Evolutionary conservation across 179 eudicot species (phyloP).

Genomic region (Pouteria campechiana): DNA sequence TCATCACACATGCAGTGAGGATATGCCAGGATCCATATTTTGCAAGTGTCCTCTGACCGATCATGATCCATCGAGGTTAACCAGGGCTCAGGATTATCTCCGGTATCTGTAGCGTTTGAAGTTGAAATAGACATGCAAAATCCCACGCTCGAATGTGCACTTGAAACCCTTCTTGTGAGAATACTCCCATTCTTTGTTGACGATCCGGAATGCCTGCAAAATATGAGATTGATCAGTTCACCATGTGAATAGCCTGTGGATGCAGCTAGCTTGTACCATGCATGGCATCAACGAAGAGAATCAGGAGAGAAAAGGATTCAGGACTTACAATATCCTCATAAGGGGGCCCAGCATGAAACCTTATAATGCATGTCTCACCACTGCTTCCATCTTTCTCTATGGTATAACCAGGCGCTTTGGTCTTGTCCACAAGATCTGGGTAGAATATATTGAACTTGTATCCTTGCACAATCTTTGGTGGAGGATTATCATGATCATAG

Average conservation of each 20-base stretch:
- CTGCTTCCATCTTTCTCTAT: slow-evolving; percentile 92
- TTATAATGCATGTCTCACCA: slow-evolving; percentile 74
- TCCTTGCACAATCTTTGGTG: slow-evolving; percentile 92
- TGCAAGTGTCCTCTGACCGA: too few species aligned
- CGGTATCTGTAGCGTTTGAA: slow-evolving; percentile 77
- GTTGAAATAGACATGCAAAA: slow-evolving; percentile 81
- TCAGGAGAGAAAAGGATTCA: not conserved
- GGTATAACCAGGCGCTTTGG: slow-evolving; percentile 57
- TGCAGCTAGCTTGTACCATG: too few species aligned
- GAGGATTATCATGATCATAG: slow-evolving; percentile 92
- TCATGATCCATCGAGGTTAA: too few species aligned
- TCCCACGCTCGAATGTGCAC: slow-evolving; percentile 88
- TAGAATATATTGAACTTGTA: slow-evolving; percentile 94
- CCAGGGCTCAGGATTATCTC: too few species aligned
- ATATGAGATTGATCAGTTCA: slow-evolving; percentile 5
- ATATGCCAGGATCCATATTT: too few species aligned
- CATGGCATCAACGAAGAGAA: not conserved
- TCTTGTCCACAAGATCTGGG: slow-evolving; percentile 88
- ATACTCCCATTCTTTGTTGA: slow-evolving; percentile 95
- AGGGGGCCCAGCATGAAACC: slow-evolving; percentile 96
- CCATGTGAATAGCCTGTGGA: too few species aligned
- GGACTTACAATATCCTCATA: slow-evolving; percentile 85
- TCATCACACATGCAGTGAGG: too few species aligned
- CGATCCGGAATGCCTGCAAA: slow-evolving; percentile 72
- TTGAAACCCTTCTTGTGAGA: slow-evolving; percentile 92